Conservation (phyloP, 768 basidiomycete genomes). For the Termitomyces sp. region DNA sequence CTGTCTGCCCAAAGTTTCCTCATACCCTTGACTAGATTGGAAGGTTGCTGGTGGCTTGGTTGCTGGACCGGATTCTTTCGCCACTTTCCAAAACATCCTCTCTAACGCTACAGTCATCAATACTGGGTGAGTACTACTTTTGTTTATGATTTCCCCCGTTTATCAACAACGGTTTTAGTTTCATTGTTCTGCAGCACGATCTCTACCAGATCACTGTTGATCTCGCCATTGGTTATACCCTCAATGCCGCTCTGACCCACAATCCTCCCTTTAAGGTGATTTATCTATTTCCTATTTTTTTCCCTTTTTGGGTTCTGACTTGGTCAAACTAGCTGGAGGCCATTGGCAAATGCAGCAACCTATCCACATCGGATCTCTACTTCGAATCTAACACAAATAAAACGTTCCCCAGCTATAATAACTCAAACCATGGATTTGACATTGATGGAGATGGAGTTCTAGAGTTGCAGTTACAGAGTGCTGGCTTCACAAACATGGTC, state of each 20-base stretch:
- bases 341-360: slow-evolving; percentile 74
- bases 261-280: slow-evolving; percentile 61
- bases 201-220: slow-evolving; percentile 83
- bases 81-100: slow-evolving; percentile 74
- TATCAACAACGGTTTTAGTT: slow-evolving; percentile 37
- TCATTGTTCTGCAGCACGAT: slow-evolving; percentile 90
- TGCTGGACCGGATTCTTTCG: slow-evolving; percentile 59
- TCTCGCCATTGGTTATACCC: slow-evolving; percentile 83
- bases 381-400: slow-evolving; percentile 76
- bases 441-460: slow-evolving; percentile 37
- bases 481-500: slow-evolving; percentile 10
- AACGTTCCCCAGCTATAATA: slow-evolving; percentile 56
- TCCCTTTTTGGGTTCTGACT: slow-evolving; percentile 1
- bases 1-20: neutral
- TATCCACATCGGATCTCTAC: slow-evolving; percentile 69
- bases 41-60: slow-evolving; percentile 76
- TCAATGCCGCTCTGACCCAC: slow-evolving; percentile 69
- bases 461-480: slow-evolving; percentile 17
- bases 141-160: neutral
- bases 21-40: slow-evolving; percentile 60
- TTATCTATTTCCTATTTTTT: slow-evolving; percentile 11
- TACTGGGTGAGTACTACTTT: slow-evolving; percentile 47
- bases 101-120: slow-evolving; percentile 56
- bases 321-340: slow-evolving; percentile 50
- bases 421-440: slow-evolving; percentile 32